Base-by-base conservation (phyloP, 306 rosid genomes). In the Pterocarpus santalinus region DNA sequence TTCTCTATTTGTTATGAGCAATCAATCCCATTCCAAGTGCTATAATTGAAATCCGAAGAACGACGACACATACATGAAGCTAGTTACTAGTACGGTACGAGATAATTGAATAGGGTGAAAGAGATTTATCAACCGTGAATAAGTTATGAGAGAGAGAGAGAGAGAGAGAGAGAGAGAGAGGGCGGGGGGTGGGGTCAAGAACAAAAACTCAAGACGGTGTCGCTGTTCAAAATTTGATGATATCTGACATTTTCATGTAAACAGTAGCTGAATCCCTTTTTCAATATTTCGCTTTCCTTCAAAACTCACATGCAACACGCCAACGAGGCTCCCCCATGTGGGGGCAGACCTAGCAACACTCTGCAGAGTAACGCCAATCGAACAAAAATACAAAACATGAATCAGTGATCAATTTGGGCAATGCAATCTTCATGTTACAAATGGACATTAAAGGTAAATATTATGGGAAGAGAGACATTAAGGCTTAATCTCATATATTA, bases 201-300 rank as follows among this genome's bases (percentile, higher is more conserved):
- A 0, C 81, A 69, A 71, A 1, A 5, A 4, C 28, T 22, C 28
- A 22, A 1, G 28, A 16, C 16, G 32, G 62, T 36, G 81, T 80
- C 83, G 58, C 76, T 83, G 78, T 86, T 80, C 10, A 33, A 65
- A 75, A 51, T 51, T 51, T 51, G n/a, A 51, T 51, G 57, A 56
- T 14, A 51, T 39, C 78, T 83, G 81, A 78, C 85, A 51, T 80
- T 51, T 69, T 46, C 36, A 10, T 33, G 12, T 4, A 38, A 74
- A 47, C 53, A 47, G 14, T 9, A 46, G 55, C 28, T 22, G 28
- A 22, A 22, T 22, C 0, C 28, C 28, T 22, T 22, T 22, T 22
- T 22, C 28, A 22, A 22, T 22, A 22, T 22, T 22, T 22, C 28
- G 28, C 28, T 22, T 22, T 22, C 28, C 0, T 22, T 22, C 28